Evolutionary conservation across 75 land plant species (phyloP).

Genomic region (Gnetum montanum): DNA sequence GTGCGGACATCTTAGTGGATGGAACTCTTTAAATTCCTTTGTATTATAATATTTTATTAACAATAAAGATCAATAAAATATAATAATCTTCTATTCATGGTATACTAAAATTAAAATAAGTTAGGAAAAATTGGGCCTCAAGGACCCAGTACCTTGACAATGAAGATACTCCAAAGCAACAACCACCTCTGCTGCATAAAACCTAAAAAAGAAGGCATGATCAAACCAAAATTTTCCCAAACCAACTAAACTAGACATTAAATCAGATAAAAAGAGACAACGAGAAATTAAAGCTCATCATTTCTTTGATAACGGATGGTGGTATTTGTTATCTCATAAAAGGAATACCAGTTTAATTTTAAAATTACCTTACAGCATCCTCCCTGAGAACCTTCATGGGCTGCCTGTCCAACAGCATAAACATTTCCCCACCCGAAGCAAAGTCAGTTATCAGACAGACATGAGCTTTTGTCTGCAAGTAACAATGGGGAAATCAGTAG

Average conservation of each 20-base stretch:
- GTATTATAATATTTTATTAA: no score
- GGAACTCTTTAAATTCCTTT: no score
- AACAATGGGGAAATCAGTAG: neutral
- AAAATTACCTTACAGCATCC: conserved; percentile 75
- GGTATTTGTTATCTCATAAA: neutral
- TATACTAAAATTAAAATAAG: no score
- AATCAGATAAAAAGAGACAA: no score
- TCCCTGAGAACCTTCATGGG: conserved; percentile 82
- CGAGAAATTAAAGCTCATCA: no score
- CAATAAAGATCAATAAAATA: no score
- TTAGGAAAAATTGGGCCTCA: no score
- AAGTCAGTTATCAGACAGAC: conserved; percentile 93
- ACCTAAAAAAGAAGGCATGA: conserved; percentile 35
- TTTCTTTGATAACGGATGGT: no score
- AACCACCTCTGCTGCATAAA: conserved; percentile 81
- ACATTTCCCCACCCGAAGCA: conserved; percentile 93
- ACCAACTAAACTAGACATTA: no score
- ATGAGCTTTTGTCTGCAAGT: conserved; percentile 77
- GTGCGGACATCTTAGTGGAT: no score
- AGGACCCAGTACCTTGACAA: conserved; percentile 53
- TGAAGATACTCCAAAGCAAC: conserved; percentile 85
- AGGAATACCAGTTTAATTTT: no score
- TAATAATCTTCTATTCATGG: no score
- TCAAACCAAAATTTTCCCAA: neutral
- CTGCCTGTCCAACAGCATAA: conserved; percentile 84